Evolutionary conservation across 2,329 filamentous ascomycete genomes (phyloP).

Genomic region (Fusarium beomiforme): DNA sequence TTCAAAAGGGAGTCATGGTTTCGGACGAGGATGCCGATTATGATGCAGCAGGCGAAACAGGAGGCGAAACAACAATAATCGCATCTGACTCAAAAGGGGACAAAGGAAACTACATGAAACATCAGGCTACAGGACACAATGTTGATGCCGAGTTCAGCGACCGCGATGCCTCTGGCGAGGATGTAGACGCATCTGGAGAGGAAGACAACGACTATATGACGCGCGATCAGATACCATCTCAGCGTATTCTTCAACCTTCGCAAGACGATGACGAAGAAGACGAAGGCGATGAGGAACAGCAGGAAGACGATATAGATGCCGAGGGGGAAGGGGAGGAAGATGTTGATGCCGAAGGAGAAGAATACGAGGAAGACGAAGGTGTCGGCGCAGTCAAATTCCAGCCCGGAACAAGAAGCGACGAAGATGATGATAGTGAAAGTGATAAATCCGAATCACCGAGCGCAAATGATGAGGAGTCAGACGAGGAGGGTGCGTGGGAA

Average conservation of each 20-base stretch:
- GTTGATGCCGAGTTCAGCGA: slow-evolving; percentile 52
- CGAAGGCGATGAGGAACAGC: slow-evolving; percentile 52
- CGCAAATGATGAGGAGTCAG: slow-evolving; percentile 63
- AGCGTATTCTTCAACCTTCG: slow-evolving; percentile 44
- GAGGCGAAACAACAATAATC: slow-evolving; percentile 42
- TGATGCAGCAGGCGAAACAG: slow-evolving; percentile 47
- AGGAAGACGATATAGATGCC: slow-evolving; percentile 32
- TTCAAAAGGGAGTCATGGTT: slow-evolving; percentile 64
- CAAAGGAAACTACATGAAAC: neutral
- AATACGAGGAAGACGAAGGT: slow-evolving; percentile 61
- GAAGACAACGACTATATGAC: slow-evolving; percentile 50
- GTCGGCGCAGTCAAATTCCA: slow-evolving; percentile 67
- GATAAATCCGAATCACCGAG: slow-evolving; percentile 59
- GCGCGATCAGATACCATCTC: slow-evolving; percentile 39
- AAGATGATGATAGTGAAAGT: slow-evolving; percentile 61
- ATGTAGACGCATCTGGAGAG: slow-evolving; percentile 56
- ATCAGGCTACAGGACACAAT: slow-evolving; percentile 36
- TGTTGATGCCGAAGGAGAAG: slow-evolving; percentile 42
- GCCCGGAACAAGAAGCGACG: slow-evolving; percentile 59
- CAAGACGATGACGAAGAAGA: slow-evolving; percentile 45
- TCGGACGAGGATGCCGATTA: slow-evolving; percentile 62
- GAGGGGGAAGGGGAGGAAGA: slow-evolving; percentile 53
- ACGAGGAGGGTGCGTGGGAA: slow-evolving; percentile 57
- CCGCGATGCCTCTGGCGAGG: slow-evolving; percentile 54
- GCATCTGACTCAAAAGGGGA: slow-evolving; percentile 22